Evolutionary conservation across 1,139 yeast species (phyloP), one percentile per base, ranked within the genome.

Genomic region (Trichomonascaceae sp.): DNA sequence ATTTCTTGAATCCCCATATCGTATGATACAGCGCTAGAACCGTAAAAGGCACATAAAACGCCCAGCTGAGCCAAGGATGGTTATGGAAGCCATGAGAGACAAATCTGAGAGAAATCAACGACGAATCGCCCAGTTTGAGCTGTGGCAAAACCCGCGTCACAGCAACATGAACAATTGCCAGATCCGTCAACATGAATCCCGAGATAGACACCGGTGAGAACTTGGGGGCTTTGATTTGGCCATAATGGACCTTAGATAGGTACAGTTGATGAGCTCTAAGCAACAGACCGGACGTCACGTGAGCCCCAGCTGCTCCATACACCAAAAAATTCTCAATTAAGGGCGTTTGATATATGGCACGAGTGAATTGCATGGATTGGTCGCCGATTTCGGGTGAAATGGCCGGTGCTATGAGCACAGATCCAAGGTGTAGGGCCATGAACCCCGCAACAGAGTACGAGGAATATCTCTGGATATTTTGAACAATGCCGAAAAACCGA

Each of bases 41-140:
- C 1, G 67, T 62, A 51, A 76, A 53, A 1, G 64, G 45, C 0
- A 66, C 63, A 52, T 71, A 66, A 1, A 69, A 61, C 0, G 64
- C 43, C 63, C 66, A 64, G 17, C 68, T 59, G 12, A 66, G 13
- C 18, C 56, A 24, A 3, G 64, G 62, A 27, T 55, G 55, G 27
- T 47, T 22, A 22, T 57, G 60, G 45, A 80, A 66, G 10, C 77
- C 71, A 63, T 76, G 78, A 2, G 81, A 63, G 12, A 85, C 73
- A 62, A 76, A 86, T 19, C 79, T 78, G 49, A 87, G 69, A 41
- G 74, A 76, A 30, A 87, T 68, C 55, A 81, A 70, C 0, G 85
- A 76, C 8, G 85, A 78, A 65, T 85, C 95, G 1, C 89, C 93
- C 56, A 84, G 86, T 0, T 80, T 72, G 2, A 61, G 20, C 22